A percentile compares a stretch with the other conserved stretches of the same genome.
Conservation (phyloP, 208 protist genomes). For the Trypanosoma mega region DNA sequence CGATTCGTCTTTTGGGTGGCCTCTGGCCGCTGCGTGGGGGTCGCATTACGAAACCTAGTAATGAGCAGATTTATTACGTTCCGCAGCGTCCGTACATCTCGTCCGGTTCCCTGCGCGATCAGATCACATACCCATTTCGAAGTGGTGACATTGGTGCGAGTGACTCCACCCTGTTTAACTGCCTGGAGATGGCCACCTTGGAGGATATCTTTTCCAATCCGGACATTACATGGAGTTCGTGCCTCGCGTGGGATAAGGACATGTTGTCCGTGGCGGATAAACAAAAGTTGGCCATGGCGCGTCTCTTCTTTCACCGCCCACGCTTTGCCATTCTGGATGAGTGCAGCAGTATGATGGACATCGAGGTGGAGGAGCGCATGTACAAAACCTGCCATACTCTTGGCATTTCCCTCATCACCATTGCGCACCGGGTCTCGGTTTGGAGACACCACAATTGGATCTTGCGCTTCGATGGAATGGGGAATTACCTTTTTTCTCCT, state of each 20-base stretch:
- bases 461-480: slow-evolving; percentile 74
- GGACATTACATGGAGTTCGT: slow-evolving; percentile 63
- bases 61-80: slow-evolving; percentile 83
- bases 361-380: slow-evolving; percentile 64
- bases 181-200: slow-evolving; percentile 66
- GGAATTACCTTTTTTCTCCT: slow-evolving; percentile 71
- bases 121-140: slow-evolving; percentile 87
- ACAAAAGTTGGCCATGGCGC: slow-evolving; percentile 87
- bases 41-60: slow-evolving; percentile 61
- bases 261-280: slow-evolving; percentile 80
- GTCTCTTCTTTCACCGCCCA: slow-evolving; percentile 87
- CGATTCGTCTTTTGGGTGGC: slow-evolving; percentile 78
- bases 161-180: slow-evolving; percentile 57
- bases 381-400: slow-evolving; percentile 70
- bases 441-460: slow-evolving; percentile 85
- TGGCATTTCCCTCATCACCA: slow-evolving; percentile 85
- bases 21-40: slow-evolving; percentile 78
- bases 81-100: slow-evolving; percentile 87
- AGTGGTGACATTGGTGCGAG: slow-evolving; percentile 44
- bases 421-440: slow-evolving; percentile 75
- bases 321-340: slow-evolving; percentile 91
- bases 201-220: slow-evolving; percentile 53
- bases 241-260: slow-evolving; percentile 47
- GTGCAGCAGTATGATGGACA: slow-evolving; percentile 80
- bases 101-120: slow-evolving; percentile 78